phyloP scores from a whole-genome alignment of 2,329 filamentous ascomycete species.

The Claviceps lovelessii region DNA sequence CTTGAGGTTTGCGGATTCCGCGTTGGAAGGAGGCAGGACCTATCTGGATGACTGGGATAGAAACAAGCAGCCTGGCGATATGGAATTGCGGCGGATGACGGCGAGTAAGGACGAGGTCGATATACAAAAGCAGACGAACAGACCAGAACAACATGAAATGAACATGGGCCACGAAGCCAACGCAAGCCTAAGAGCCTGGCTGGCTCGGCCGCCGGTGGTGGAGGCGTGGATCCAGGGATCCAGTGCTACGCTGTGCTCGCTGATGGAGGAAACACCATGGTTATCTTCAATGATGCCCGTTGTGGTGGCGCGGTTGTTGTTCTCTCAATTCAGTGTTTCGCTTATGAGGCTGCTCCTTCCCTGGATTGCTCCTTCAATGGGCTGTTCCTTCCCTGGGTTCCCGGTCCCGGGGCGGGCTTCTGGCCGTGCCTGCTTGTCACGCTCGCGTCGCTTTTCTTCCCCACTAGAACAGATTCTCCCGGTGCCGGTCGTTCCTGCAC shows the following conservation, averaged over 20 bases:
- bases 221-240: neutral
- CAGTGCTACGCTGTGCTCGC: neutral
- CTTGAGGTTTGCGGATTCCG: neutral
- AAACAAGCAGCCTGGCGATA: neutral
- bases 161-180: too few relatives aligned
- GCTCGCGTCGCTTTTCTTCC: neutral
- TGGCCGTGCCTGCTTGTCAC: neutral
- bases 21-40: neutral
- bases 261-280: neutral
- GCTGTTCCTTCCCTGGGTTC: neutral
- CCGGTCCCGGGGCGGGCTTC: neutral
- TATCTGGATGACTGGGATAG: neutral
- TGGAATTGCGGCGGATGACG: neutral
- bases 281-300: too few relatives aligned
- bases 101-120: neutral
- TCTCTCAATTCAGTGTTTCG: too few relatives aligned
- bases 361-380: neutral
- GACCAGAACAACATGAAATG: too few relatives aligned
- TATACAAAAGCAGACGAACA: neutral
- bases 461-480: neutral
- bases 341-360: too few relatives aligned
- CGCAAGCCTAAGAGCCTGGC: too few relatives aligned
- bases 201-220: neutral
- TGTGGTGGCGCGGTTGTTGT: too few relatives aligned
- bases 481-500: neutral